Evolutionary conservation across 31 red algal species (phyloP).

Genomic region (Asparagopsis taxiformis): DNA sequence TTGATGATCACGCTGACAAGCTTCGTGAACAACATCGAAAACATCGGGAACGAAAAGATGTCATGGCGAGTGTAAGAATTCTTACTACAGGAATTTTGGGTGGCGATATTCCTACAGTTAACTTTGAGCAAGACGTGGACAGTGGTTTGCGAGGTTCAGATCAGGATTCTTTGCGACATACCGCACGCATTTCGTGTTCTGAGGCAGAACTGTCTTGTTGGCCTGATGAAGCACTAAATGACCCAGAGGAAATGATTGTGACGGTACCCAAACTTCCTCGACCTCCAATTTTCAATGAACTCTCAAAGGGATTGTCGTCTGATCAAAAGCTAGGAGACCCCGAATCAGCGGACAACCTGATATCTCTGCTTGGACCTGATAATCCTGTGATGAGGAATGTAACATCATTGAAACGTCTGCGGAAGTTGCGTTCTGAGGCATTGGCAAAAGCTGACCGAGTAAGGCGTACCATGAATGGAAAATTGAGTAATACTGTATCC

Average conservation of each 20-base stretch:
- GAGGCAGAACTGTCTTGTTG: neutral
- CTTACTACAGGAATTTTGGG: constrained; percentile 18
- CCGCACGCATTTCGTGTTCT: neutral
- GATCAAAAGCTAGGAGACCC: neutral
- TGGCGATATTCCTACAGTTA: neutral
- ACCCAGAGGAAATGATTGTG: neutral
- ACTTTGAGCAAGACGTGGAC: neutral
- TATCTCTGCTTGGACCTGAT: constrained; percentile 1
- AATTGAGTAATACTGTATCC: too few species aligned
- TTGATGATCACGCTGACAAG: constrained; percentile 1
- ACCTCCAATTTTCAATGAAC: neutral
- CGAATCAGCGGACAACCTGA: neutral
- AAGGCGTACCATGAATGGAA: too few species aligned
- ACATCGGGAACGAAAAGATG: neutral
- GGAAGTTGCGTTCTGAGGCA: neutral
- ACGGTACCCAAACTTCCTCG: neutral
- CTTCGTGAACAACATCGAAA: constrained; percentile 6
- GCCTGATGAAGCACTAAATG: neutral
- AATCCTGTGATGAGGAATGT: constrained; percentile 9
- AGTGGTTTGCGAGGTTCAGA: neutral
- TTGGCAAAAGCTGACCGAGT: neutral
- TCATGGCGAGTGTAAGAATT: neutral
- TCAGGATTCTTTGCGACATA: neutral
- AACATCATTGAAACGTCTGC: neutral
- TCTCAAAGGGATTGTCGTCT: neutral